phyloP scores from a whole-genome alignment of 2,329 filamentous ascomycete species.

The Didymella glomerata region DNA sequence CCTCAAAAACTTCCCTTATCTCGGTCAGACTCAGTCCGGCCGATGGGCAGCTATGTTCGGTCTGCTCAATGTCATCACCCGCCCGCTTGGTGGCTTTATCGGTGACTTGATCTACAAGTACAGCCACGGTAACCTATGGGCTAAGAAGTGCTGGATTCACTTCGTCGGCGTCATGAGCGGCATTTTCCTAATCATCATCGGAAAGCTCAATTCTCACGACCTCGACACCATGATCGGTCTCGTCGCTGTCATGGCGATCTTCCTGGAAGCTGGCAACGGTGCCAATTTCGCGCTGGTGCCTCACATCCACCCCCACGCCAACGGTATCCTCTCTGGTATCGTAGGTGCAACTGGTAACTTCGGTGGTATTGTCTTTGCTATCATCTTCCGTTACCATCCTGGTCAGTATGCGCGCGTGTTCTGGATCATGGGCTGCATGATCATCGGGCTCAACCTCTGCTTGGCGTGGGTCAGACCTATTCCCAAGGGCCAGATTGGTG shows the following conservation, averaged over 20 bases:
- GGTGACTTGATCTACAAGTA: conserved; percentile 64
- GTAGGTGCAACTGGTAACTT: conserved; percentile 84
- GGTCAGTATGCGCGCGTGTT: conserved; percentile 73
- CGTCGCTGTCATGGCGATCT: conserved; percentile 78
- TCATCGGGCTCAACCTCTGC: conserved; percentile 72
- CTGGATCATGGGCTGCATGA: conserved; percentile 83
- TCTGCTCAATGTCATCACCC: conserved; percentile 73
- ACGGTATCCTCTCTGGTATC: conserved; percentile 79
- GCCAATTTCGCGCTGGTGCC: conserved; percentile 87
- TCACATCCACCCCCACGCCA: conserved; percentile 83
- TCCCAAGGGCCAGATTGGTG: conserved; percentile 62
- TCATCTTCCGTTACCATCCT: conserved; percentile 80
- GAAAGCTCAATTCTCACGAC: conserved; percentile 68
- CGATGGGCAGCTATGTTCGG: conserved; percentile 78
- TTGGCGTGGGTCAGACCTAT: conserved; percentile 71
- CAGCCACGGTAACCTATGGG: conserved; percentile 63
- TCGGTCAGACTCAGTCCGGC: conserved; percentile 64
- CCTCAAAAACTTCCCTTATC: conserved; percentile 61
- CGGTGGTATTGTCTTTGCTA: conserved; percentile 83
- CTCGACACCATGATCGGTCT: conserved; percentile 77
- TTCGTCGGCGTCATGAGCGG: conserved; percentile 65
- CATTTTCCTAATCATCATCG: conserved; percentile 69
- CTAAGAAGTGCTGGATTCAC: conserved; percentile 70
- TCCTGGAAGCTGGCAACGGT: conserved; percentile 85
- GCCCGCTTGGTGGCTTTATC: conserved; percentile 71